A percentile compares a stretch with the other conserved stretches of the same genome.
phyloP scores from a whole-genome alignment of 768 basidiomycete genomes.

The Tricholoma hemisulphureum region DNA sequence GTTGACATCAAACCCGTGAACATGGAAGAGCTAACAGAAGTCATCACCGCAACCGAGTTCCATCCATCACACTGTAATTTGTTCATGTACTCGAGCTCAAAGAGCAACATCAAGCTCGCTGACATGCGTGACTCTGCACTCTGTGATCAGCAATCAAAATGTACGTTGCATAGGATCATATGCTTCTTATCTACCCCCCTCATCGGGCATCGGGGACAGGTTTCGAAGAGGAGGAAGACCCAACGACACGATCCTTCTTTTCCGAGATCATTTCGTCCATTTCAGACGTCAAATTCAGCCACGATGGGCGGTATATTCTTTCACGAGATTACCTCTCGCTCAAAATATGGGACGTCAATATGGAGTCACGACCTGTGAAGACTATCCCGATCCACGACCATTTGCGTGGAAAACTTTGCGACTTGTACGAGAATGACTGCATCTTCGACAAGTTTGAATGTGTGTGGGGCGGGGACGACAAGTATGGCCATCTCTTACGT shows the following conservation, averaged over 20 bases:
- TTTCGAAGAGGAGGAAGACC: constrained; percentile 99
- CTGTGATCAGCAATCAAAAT: constrained; percentile 94
- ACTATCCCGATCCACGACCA: constrained; percentile 99
- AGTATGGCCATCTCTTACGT: constrained; percentile 53
- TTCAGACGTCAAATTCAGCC: constrained; percentile 98
- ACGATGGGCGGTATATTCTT: constrained; percentile 94
- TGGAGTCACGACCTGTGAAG: constrained; percentile 95
- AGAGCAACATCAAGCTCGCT: constrained; percentile 98
- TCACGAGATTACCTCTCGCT: constrained; percentile 96
- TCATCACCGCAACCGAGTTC: constrained; percentile 99
- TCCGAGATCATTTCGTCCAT: constrained; percentile 99
- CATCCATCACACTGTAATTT: constrained; percentile 96
- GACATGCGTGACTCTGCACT: constrained; percentile 99
- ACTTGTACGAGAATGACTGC: constrained; percentile 99
- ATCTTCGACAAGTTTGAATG: constrained; percentile 99
- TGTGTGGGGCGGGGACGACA: constrained; percentile 94
- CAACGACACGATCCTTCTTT: constrained; percentile 96
- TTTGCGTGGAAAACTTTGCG: constrained; percentile 94
- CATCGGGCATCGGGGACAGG: constrained; percentile 46
- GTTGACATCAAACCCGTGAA: constrained; percentile 99
- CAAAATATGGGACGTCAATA: constrained; percentile 99
- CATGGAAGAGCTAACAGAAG: constrained; percentile 99
- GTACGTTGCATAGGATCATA: constrained; percentile 46
- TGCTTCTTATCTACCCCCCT: constrained; percentile 11
- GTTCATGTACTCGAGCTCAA: constrained; percentile 99